Evolutionary conservation across 2,329 filamentous ascomycete species (phyloP).

Genomic region (Venturia aucupariae): DNA sequence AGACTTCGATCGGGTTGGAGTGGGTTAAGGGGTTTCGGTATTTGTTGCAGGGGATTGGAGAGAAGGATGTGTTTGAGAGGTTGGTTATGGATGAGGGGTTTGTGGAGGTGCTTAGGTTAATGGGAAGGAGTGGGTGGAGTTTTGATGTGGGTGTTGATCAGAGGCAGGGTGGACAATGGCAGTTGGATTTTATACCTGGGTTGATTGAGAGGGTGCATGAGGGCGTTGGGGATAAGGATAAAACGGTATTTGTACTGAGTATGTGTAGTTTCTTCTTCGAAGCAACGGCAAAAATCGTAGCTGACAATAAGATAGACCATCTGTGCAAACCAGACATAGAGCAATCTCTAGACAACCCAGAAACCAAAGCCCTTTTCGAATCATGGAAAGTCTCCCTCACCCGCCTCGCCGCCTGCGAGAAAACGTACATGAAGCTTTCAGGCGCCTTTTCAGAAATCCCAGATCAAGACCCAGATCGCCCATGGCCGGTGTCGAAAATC

Average conservation of each 20-base stretch:
- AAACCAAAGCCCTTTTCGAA: slow-evolving; percentile 48
- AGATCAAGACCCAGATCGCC: slow-evolving; percentile 34
- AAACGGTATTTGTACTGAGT: slow-evolving; percentile 63
- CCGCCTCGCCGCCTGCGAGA: slow-evolving; percentile 53
- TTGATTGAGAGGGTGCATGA: slow-evolving; percentile 44
- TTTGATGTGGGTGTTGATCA: slow-evolving; percentile 85
- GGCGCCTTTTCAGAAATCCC: slow-evolving; percentile 75
- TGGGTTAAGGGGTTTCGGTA: slow-evolving; percentile 74
- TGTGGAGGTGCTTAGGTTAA: slow-evolving; percentile 54
- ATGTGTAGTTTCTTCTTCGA: slow-evolving; percentile 27
- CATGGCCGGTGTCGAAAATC: slow-evolving; percentile 43
- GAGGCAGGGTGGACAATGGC: slow-evolving; percentile 63
- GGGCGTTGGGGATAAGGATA: slow-evolving; percentile 40
- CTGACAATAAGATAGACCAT: slow-evolving; percentile 52
- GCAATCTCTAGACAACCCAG: slow-evolving; percentile 31
- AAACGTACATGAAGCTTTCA: slow-evolving; percentile 85
- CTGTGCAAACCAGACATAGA: slow-evolving; percentile 80
- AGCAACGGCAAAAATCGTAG: slow-evolving; percentile 11
- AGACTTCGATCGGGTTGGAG: slow-evolving; percentile 49
- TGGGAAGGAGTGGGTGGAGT: slow-evolving; percentile 53
- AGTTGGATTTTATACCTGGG: slow-evolving; percentile 28
- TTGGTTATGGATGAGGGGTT: slow-evolving; percentile 44
- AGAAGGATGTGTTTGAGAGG: slow-evolving; percentile 25
- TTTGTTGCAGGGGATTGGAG: slow-evolving; percentile 54
- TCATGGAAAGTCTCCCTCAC: slow-evolving; percentile 63